Base-by-base conservation (phyloP, 768 basidiomycete genomes). In the Auricularia heimuer region DNA sequence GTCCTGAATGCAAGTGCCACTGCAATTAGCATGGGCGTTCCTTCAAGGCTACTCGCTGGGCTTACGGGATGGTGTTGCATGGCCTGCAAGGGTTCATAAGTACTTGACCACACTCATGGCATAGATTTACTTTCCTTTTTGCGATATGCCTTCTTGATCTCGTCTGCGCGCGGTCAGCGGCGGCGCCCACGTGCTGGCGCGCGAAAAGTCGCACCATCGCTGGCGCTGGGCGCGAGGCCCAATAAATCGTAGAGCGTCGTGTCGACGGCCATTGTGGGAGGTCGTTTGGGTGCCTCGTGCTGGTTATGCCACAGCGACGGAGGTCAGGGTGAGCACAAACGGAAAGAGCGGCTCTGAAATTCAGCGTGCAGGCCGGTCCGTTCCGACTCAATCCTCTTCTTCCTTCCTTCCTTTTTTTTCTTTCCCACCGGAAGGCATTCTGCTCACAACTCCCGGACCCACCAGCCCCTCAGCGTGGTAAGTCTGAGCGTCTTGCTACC, bases 121-220 rank as follows among this genome's bases (percentile, higher is more conserved):
- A 66, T 58, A 62, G 64, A 68, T n/a, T 14, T 7, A 69, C 77
- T 63, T 64, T 92, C 93, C 86, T 94, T 95, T 78, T 85, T 90
- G 73, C 89, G 88, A 73, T 98, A 98, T 16, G 94, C 94, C 72
- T 90, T 92, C 77, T 94, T 95, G 70, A 98, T 92, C 68, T 98
- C 92, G 68, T 81, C 91, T 89, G 68, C 44, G 61, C 18, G 64
- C 66, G 63, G 36, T 54, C 70, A 10, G 56, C 61, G 61, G 75
- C 65, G 75, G 65, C 35, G 61, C 60, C 34, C 33, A 14, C 4
- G 39, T 42, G 3, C 39, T 14, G 7, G 39, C 39, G 8, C 7
- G 39, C 39, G 39, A 42, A 42, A 42, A 42, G 8, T 42, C 77
- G 61, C 73, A 91, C 92, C 87, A 80, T 89, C 87, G 37, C 80